A percentile compares a stretch with the other conserved stretches of the same genome.
Evolutionary conservation across 768 basidiomycete species (phyloP).

Genomic region (Boletus reticulatus): DNA sequence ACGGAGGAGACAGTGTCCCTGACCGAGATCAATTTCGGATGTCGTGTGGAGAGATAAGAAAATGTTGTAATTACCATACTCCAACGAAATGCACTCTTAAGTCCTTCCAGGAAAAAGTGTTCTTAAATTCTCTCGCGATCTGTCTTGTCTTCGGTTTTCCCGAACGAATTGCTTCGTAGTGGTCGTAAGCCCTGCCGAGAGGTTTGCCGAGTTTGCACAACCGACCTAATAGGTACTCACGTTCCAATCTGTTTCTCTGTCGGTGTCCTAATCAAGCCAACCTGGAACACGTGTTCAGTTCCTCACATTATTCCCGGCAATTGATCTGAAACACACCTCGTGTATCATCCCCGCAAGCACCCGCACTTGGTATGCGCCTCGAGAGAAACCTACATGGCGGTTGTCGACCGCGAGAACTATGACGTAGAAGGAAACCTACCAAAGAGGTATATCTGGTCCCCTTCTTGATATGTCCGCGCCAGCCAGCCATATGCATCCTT

Average conservation of each 20-base stretch:
- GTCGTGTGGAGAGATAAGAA: not conserved
- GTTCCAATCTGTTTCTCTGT: conserved; percentile 21
- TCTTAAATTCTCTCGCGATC: conserved; percentile 36
- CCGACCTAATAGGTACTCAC: conserved; percentile 7
- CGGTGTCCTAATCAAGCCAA: conserved; percentile 10
- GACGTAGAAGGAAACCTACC: conserved; percentile 14
- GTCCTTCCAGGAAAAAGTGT: conserved; percentile 31
- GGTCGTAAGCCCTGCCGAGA: conserved; percentile 9
- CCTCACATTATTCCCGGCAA: no score
- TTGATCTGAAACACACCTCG: conserved; percentile 18
- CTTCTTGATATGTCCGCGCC: conserved; percentile 27
- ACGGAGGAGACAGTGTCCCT: conserved; percentile 17
- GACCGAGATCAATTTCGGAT: not conserved
- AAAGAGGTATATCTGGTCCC: conserved; percentile 36
- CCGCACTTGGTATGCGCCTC: conserved; percentile 43
- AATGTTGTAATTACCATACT: not conserved
- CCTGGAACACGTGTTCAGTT: not conserved
- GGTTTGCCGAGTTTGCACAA: not conserved
- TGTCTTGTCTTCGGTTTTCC: conserved; percentile 13
- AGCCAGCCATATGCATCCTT: conserved; percentile 35
- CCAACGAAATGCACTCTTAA: conserved; percentile 3
- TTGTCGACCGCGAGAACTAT: not conserved
- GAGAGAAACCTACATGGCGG: conserved; percentile 35
- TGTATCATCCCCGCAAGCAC: conserved; percentile 42
- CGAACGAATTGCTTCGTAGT: conserved; percentile 8